Evolutionary conservation across 768 basidiomycete species (phyloP), one percentile per base, ranked within the genome.

Genomic region (Tylopilus sp.): DNA sequence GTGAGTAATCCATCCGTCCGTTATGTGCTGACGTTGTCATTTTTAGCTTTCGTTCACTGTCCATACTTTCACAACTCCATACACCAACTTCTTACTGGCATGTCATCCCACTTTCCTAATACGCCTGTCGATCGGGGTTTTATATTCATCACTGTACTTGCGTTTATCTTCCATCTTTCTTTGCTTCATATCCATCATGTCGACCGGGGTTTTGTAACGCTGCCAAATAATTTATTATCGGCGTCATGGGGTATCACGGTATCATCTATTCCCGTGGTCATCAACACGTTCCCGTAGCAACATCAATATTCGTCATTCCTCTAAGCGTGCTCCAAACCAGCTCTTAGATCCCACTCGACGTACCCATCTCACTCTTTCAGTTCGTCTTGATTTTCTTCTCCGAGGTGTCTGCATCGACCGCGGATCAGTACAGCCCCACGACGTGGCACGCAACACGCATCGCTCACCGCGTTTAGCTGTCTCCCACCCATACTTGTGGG

Each of bases 401-500:
- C 5, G n/a, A 25, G 3, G 45, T 33, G 2, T 39, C 67, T 60
- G 28, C 6, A 17, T 7, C 4, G 5, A 15, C 22, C 21, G 9
- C 4, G 36, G 8, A 9, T 36, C 47, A 52, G 40, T 12, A 42
- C 48, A n/a, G n/a, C 2, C 5, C 12, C 31, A 6, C 30, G 3
- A 9, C 11, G 31, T 31, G 12, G 31, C 31, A 31, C 31, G 15
- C 9, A 9, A 18, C 6, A 18, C 36, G 6, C 2, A 18, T 6
- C 6, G 47, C 57, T 17, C 44, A 68, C 67, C 56, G 48, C 26
- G 57, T 47, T 47, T 52, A 20, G 52, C 55, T 20, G 52, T 53
- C 22, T 52, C 35, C 38, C 59, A 56, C 15, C 72, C 70, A 58
- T 85, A 87, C 57, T 84, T 89, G 71, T 79, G 85, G 40, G 80